Base-by-base conservation (phyloP, 75 land plant species). In the Chamaecyparis obtusa region DNA sequence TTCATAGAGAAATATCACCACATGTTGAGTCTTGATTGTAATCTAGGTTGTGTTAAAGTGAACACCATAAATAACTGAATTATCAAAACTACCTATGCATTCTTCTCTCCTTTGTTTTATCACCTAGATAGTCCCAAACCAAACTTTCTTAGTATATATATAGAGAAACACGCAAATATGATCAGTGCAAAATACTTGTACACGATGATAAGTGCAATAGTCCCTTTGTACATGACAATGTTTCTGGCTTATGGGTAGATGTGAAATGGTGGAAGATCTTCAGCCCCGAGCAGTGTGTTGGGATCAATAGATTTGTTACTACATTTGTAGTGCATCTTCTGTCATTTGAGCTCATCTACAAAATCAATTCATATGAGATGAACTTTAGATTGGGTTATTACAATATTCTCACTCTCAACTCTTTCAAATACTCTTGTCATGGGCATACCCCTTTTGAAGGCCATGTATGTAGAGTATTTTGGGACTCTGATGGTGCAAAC, bases 341-440 rank as follows among this genome's bases (percentile, higher is more conserved):
- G 56, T 96, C 97, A 60, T 96, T 96, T 90, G 92, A 94, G 88
- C 92, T 94, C 94, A 94, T 96, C 69, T 86, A 93, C 49, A 83
- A 86, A 15, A 96, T 94, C 94, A 88, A 96, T 81, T 96, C 97
- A n/a, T 96, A 94, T 89, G 24, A 87, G 39, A 96, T 96, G 97
- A 90, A 94, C 89, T 72, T 86, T 57, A 85, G 74, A 39, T 96
- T 96, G 97, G 97, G 85, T 93, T 85, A 94, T 94, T 90, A 96
- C 97, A 16, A 75, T 96, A 32, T 94, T 94, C 88, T 90, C 95
- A 11, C 86, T 96, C 9, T 89, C 89, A 5, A 94, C 97, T 46
- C 89, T 96, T 84, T 96, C 97, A 16, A 96, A 96, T 89, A 96
- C 97, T 14, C 88, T 96, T 24, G 95, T 96, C 78, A 95, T 95